phyloP scores from a whole-genome alignment of 306 rosid genomes.

The Astragalus membranaceus region DNA sequence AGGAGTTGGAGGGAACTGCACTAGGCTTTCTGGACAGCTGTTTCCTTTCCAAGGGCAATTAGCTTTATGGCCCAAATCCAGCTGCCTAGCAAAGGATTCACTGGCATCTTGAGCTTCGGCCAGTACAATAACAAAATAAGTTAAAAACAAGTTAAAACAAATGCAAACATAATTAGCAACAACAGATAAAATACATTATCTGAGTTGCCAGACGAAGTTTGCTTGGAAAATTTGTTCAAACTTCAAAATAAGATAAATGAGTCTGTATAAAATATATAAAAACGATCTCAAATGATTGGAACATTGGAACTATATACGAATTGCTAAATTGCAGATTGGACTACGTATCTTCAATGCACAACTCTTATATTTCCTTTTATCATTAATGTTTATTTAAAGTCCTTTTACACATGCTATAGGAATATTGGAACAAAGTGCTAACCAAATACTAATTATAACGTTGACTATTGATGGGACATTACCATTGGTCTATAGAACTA shows the following conservation, averaged over 20 bases:
- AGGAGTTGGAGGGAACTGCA: conserved; percentile 94
- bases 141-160: conserved; percentile 12
- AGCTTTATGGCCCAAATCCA: conserved; percentile 76
- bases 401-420: neutral
- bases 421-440: conserved; percentile 9
- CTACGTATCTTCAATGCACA: neutral
- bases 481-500: neutral
- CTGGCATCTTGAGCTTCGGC: conserved; percentile 68
- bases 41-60: conserved; percentile 95
- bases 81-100: conserved; percentile 76
- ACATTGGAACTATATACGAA: neutral
- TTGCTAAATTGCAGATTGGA: neutral
- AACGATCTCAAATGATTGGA: neutral
- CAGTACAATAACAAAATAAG: conserved; percentile 29
- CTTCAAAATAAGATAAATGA: neutral
- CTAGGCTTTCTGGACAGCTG: conserved; percentile 95
- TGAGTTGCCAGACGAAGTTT: conserved; percentile 3
- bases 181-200: conserved; percentile 18
- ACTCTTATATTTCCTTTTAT: neutral
- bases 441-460: neutral
- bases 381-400: neutral
- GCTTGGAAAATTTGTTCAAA: neutral
- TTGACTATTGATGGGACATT: neutral
- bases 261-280: neutral
- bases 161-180: neutral